Evolutionary conservation across 441 rosid species (phyloP).

Genomic region (Adansonia gregorii): DNA sequence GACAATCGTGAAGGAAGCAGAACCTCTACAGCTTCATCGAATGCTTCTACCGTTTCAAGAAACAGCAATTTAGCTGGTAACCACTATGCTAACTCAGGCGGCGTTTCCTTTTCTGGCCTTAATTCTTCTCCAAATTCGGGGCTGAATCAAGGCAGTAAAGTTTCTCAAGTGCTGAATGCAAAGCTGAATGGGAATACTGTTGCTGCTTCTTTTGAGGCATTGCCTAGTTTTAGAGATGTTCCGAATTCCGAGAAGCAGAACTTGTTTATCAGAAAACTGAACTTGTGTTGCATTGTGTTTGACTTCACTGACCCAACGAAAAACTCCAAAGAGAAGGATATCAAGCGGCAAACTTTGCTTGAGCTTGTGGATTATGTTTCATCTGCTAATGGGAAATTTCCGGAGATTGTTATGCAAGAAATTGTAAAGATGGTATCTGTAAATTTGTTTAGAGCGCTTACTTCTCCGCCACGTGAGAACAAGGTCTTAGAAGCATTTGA

Average conservation of each 20-base stretch:
- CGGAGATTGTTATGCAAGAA: constrained; percentile 60
- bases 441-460: constrained; percentile 61
- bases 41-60: constrained; percentile 52
- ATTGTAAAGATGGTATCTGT: constrained; percentile 58
- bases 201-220: constrained; percentile 58
- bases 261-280: constrained; percentile 61
- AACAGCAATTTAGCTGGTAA: constrained; percentile 45
- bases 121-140: constrained; percentile 44
- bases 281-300: constrained; percentile 58
- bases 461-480: constrained; percentile 65
- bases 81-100: constrained; percentile 39
- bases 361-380: constrained; percentile 80
- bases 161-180: constrained; percentile 45
- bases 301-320: constrained; percentile 73
- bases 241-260: constrained; percentile 73
- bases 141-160: constrained; percentile 48
- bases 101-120: constrained; percentile 34
- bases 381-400: constrained; percentile 66
- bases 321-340: constrained; percentile 73
- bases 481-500: constrained; percentile 63
- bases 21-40: constrained; percentile 50
- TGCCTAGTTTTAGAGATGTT: constrained; percentile 82
- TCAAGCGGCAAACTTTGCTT: constrained; percentile 72
- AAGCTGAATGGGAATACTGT: constrained; percentile 59
- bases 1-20: constrained; percentile 57